These are phyloP conservation scores for Amanita rimosa DNA, from an alignment of 768 basidiomycete species.

Conservation along the genomic window DNA sequence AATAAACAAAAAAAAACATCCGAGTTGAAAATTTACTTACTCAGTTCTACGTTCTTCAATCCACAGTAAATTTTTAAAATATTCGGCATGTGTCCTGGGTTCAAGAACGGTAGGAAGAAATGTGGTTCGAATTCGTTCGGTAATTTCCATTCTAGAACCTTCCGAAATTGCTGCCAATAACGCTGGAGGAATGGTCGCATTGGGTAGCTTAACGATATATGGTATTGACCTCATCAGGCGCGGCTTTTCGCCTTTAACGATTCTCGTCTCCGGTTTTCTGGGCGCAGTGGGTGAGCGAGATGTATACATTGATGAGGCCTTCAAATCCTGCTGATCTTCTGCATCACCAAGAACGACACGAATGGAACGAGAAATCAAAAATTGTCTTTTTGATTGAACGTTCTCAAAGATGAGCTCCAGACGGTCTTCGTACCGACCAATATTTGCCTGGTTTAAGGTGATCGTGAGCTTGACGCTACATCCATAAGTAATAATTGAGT, in stretches of 20 bases:
- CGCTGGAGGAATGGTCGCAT: constrained; percentile 24
- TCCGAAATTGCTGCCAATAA: constrained; percentile 19
- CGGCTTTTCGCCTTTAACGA: constrained; percentile 32
- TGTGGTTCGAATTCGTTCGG: constrained; percentile 18
- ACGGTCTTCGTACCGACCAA: constrained; percentile 42
- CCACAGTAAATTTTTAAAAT: constrained; percentile 45
- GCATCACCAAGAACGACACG: constrained; percentile 33
- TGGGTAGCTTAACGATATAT: constrained; percentile 28
- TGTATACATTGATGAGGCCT: constrained; percentile 34
- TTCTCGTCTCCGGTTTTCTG: constrained; percentile 20
- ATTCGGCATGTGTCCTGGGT: constrained; percentile 26
- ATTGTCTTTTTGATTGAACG: constrained; percentile 25
- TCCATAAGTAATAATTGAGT: constrained; percentile 13
- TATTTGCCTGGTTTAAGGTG: constrained; percentile 20
- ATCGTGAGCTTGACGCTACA: constrained; percentile 19
- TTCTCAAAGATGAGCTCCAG: constrained; percentile 44
- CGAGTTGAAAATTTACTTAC: constrained; percentile 16
- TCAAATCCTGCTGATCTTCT: constrained; percentile 32
- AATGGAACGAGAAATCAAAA: constrained; percentile 37
- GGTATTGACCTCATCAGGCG: constrained; percentile 28
- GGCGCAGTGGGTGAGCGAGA: constrained; percentile 21
- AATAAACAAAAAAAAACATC: neutral
- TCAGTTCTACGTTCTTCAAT: constrained; percentile 37
- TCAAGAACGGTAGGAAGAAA: constrained; percentile 31
- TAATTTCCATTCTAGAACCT: constrained; percentile 16